Percentiles rank a stretch among this genome's conserved stretches.
phyloP scores from a whole-genome alignment of 352 stramenopile species.

The Pythium dissotocum region DNA sequence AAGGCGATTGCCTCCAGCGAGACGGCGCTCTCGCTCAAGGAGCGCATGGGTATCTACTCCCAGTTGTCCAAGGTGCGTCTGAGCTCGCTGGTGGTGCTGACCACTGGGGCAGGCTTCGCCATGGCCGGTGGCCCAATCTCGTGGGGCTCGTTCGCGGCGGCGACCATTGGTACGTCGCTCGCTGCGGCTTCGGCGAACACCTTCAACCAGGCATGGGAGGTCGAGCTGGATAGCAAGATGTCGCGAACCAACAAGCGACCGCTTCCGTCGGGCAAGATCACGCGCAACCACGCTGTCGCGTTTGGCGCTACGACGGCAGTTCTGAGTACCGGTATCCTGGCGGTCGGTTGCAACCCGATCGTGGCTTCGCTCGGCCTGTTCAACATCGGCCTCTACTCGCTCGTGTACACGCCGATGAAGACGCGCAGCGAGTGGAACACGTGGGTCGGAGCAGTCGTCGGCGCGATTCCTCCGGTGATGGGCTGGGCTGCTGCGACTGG shows the following conservation, averaged over 20 bases:
- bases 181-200: slow-evolving; percentile 94
- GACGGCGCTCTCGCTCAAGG: slow-evolving; percentile 50
- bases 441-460: slow-evolving; percentile 98
- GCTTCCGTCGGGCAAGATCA: slow-evolving; percentile 88
- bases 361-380: slow-evolving; percentile 93
- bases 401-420: slow-evolving; percentile 99
- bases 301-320: slow-evolving; percentile 88
- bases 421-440: slow-evolving; percentile 96
- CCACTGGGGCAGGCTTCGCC: slow-evolving; percentile 95
- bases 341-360: slow-evolving; percentile 92
- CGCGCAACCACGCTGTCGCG: slow-evolving; percentile 70
- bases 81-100: slow-evolving; percentile 96
- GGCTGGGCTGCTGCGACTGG: slow-evolving; percentile 96
- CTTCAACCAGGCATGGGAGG: slow-evolving; percentile 98
- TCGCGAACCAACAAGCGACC: slow-evolving; percentile 95
- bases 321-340: slow-evolving; percentile 89
- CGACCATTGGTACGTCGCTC: slow-evolving; percentile 94
- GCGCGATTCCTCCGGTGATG: slow-evolving; percentile 98
- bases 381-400: slow-evolving; percentile 98
- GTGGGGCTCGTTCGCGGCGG: slow-evolving; percentile 84
- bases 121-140: slow-evolving; percentile 94
- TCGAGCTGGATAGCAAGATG: slow-evolving; percentile 95
- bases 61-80: slow-evolving; percentile 95
- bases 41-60: slow-evolving; percentile 76
- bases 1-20: slow-evolving; percentile 17